Evolutionary conservation across 306 rosid genomes (phyloP).

Genomic region (Ammopiptanthus mongolicus): DNA sequence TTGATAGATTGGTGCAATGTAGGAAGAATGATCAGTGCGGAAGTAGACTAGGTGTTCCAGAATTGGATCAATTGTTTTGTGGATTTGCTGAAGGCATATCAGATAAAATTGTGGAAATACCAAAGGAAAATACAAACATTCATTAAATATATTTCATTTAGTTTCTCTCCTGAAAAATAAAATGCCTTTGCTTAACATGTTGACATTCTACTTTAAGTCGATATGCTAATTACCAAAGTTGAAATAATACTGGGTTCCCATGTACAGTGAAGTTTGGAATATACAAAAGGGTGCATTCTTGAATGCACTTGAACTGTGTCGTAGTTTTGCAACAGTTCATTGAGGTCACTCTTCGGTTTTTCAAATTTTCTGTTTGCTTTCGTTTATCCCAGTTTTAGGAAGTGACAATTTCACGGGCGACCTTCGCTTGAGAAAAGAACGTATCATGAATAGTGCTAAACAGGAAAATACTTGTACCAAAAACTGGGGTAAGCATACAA

Average conservation of each 20-base stretch:
- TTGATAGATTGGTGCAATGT: constrained; percentile 38
- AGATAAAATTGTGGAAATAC: constrained; percentile 18
- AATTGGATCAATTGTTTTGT: constrained; percentile 21
- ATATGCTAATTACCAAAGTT: not conserved
- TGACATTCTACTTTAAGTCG: not conserved
- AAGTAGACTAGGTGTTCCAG: constrained; percentile 15
- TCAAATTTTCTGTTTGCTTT: not conserved
- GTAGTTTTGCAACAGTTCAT: not conserved
- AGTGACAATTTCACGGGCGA: not conserved
- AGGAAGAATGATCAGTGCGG: constrained; percentile 28
- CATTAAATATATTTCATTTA: not conserved
- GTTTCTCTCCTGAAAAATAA: not conserved
- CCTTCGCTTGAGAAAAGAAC: not conserved
- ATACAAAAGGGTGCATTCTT: not conserved
- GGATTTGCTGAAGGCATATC: constrained; percentile 10
- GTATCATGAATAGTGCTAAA: not conserved
- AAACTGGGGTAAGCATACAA: not conserved
- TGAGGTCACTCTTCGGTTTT: not conserved
- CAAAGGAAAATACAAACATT: constrained; percentile 1
- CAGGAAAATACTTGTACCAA: not conserved
- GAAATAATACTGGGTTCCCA: not conserved
- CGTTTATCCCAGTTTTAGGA: not conserved
- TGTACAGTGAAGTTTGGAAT: not conserved
- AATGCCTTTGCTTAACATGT: not conserved
- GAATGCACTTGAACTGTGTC: not conserved